phyloP scores from a whole-genome alignment of 352 stramenopile genomes.

The Phytophthora cajani region DNA sequence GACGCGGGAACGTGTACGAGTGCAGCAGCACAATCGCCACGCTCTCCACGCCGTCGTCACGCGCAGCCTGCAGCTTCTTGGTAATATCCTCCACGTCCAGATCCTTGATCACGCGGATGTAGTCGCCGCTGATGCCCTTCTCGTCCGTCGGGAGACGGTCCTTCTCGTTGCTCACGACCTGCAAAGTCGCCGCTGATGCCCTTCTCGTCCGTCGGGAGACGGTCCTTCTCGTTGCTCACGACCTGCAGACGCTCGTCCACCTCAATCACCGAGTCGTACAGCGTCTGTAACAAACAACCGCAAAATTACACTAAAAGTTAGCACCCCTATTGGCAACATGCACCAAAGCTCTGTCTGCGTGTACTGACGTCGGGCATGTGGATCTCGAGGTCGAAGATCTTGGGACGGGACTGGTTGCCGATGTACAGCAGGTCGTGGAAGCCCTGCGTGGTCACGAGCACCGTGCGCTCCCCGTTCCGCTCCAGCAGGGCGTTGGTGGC shows the following conservation, averaged over 20 bases:
- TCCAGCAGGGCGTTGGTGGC: slow-evolving; percentile 99
- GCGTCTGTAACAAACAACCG: slow-evolving; percentile 57
- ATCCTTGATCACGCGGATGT: slow-evolving; percentile 82
- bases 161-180: slow-evolving; percentile 86
- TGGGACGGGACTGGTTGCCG: slow-evolving; percentile 97
- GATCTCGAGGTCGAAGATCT: slow-evolving; percentile 98
- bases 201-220: slow-evolving; percentile 61
- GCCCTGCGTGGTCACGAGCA: slow-evolving; percentile 95
- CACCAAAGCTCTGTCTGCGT: neutral
- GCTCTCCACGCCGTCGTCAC: slow-evolving; percentile 90
- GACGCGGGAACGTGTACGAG: slow-evolving; percentile 95
- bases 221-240: slow-evolving; percentile 71
- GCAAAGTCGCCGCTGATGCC: slow-evolving; percentile 93
- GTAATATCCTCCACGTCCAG: slow-evolving; percentile 85
- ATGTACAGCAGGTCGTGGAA: slow-evolving; percentile 98
- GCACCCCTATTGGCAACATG: neutral
- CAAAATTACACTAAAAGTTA: neutral
- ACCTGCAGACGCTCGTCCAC: slow-evolving; percentile 97
- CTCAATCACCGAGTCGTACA: slow-evolving; percentile 98
- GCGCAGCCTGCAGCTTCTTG: slow-evolving; percentile 82
- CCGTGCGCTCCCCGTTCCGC: slow-evolving; percentile 94
- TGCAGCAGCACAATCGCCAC: slow-evolving; percentile 96
- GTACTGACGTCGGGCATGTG: slow-evolving; percentile 76
- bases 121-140: slow-evolving; percentile 90
- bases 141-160: slow-evolving; percentile 63